These are phyloP conservation scores for Kwoniella sp. DNA, from an alignment of 768 basidiomycete species.

Conservation along the genomic window DNA sequence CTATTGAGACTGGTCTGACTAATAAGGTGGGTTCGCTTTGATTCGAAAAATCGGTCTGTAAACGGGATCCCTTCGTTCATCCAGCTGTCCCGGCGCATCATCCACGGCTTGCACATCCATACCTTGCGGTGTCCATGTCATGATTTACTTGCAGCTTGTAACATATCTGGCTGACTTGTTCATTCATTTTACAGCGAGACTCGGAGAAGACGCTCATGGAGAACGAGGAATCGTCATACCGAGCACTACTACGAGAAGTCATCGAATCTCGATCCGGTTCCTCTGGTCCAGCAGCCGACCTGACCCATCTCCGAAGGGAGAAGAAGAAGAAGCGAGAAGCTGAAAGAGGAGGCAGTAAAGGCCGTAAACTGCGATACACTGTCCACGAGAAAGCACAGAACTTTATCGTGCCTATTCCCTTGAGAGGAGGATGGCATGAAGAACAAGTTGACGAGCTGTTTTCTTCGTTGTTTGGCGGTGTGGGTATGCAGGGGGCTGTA, in stretches of 20 bases:
- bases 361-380: slow-evolving; percentile 88
- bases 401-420: slow-evolving; percentile 85
- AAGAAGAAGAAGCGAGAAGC: slow-evolving; percentile 70
- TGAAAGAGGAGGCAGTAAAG: slow-evolving; percentile 96
- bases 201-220: slow-evolving; percentile 41
- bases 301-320: slow-evolving; percentile 47
- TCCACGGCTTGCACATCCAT: too few relatives aligned
- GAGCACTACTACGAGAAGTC: slow-evolving; percentile 84
- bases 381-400: slow-evolving; percentile 95
- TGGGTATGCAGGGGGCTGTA: slow-evolving; percentile 38
- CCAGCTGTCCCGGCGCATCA: too few relatives aligned
- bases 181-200: slow-evolving; percentile 12
- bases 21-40: slow-evolving; percentile 46
- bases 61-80: too few relatives aligned
- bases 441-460: slow-evolving; percentile 96
- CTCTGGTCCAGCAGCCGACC: slow-evolving; percentile 26
- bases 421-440: slow-evolving; percentile 79
- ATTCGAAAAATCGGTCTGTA: too few relatives aligned
- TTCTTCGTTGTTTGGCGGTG: slow-evolving; percentile 72
- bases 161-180: not conserved
- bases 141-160: not conserved
- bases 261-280: slow-evolving; percentile 65
- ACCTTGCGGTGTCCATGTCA: too few relatives aligned
- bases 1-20: slow-evolving; percentile 72
- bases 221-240: slow-evolving; percentile 65